These are phyloP conservation scores for Mycena capillaripes DNA, from an alignment of 768 basidiomycete species.

Conservation along the genomic window DNA sequence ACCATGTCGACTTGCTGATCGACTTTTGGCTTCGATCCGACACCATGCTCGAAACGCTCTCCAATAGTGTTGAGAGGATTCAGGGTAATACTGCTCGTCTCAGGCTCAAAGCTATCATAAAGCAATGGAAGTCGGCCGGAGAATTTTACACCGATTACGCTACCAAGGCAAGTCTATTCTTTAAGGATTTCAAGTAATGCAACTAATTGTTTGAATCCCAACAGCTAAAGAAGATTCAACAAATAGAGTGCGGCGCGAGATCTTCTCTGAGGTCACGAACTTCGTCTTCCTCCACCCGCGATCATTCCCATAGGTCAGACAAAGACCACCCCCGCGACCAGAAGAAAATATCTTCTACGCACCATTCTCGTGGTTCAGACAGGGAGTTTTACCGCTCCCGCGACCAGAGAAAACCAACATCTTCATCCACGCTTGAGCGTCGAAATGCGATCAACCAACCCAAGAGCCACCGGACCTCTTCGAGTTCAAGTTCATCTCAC, in stretches of 20 bases:
- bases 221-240: constrained; percentile 21
- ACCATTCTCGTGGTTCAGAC: no score
- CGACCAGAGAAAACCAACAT: background rate
- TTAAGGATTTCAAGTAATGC: background rate
- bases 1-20: constrained; percentile 12
- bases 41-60: constrained; percentile 30
- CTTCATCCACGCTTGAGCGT: background rate
- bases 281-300: background rate
- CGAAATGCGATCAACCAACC: constrained; percentile 15
- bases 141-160: constrained; percentile 15
- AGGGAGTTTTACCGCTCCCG: background rate
- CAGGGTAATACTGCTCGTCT: constrained; percentile 5
- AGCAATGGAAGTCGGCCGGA: constrained; percentile 9
- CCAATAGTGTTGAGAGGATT: constrained; percentile 11
- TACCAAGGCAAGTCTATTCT: constrained; percentile 12
- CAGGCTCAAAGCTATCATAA: constrained; percentile 14
- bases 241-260: constrained; percentile 12
- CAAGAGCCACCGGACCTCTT: background rate
- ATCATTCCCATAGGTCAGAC: background rate
- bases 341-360: background rate
- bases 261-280: constrained; percentile 10
- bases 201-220: background rate
- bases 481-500: constrained; percentile 2
- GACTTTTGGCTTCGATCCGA: constrained; percentile 28
- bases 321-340: background rate